Evolutionary conservation across 257 asterid genomes (phyloP), one percentile per base, ranked within the genome.

Genomic region (Primulina tabacum): DNA sequence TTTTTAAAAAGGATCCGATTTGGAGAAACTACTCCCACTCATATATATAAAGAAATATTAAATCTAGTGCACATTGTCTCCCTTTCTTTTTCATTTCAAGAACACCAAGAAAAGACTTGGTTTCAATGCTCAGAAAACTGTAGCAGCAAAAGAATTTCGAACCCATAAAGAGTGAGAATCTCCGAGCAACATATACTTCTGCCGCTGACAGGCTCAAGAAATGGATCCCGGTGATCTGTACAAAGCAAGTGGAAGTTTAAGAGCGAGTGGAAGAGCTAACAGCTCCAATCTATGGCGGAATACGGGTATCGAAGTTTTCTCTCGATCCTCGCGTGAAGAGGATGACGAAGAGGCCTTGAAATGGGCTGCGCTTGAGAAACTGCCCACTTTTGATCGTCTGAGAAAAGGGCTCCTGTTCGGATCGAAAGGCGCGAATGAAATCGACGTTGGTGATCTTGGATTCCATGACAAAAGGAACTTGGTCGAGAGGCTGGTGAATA

Each of bases 321-420:
- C 89, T 0, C 69, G 82, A 5, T 84, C 95, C 1, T 58, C 85
- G 1, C 79, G 88, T 0, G 90, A 85, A 0, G 92, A 87, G 57
- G 92, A 89, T 7, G 95, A 87, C n/a, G 95, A 89, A 29, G 96
- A 85, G 29, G 94, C 92, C 28, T 68, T 89, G 21, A 84, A 82
- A 71, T 89, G 96, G 96, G 96, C 96, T 0, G 92, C 95, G 1
- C 80, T 89, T 11, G 96, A 89, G 67, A 84, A 82, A 28, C 69
- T 89, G 29, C 95, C 96, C 0, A 89, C 96, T 1, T 85, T 80
- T 7, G 90, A 79, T 67, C 86, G 96, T 8, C 82, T 89, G 32
- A 72, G 89, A 60, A 86, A 82, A 53, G 96, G 96, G 14, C 58
- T 89, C 1, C 17, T 89, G 8, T 75, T 79, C 47, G 96, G 91